Percentiles rank a stretch among this genome's conserved stretches.
These are phyloP conservation scores for Colletotrichum sp. DNA, from an alignment of 2,329 filamentous ascomycete genomes.

Conservation along the genomic window DNA sequence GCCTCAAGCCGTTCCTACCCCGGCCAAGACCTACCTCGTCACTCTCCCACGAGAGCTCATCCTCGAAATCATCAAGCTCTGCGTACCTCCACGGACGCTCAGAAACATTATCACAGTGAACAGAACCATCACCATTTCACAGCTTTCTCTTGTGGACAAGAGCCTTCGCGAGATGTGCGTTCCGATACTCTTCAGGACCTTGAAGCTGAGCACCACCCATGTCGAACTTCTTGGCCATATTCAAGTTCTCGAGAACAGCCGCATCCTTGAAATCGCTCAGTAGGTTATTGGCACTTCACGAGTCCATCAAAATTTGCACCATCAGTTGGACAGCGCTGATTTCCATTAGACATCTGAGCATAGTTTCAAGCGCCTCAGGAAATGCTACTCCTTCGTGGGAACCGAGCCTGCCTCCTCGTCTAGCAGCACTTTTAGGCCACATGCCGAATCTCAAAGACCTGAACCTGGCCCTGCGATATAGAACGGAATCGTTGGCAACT, in stretches of 20 bases:
- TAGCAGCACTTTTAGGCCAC: rapidly evolving
- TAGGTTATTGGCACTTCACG: too few relatives aligned
- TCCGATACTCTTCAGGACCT: background rate
- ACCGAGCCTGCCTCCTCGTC: background rate
- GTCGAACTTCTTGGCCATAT: background rate
- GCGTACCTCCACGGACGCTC: background rate
- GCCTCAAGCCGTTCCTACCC: background rate
- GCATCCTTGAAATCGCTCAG: background rate
- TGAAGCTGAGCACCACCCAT: background rate
- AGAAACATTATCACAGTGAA: background rate
- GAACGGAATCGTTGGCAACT: rapidly evolving
- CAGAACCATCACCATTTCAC: background rate
- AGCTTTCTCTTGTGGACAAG: background rate
- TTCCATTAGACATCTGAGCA: too few relatives aligned
- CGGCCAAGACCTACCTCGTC: background rate
- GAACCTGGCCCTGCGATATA: background rate
- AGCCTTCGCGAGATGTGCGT: background rate
- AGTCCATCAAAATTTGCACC: too few relatives aligned
- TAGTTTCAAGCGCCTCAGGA: too few relatives aligned
- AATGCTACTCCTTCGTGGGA: too few relatives aligned
- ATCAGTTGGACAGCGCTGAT: too few relatives aligned
- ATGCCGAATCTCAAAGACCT: background rate
- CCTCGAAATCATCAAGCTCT: background rate
- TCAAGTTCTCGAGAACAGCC: background rate
- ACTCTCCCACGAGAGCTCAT: background rate